Base-by-base conservation (phyloP, 2,329 filamentous ascomycete species). In the Neospermospora avenae region DNA sequence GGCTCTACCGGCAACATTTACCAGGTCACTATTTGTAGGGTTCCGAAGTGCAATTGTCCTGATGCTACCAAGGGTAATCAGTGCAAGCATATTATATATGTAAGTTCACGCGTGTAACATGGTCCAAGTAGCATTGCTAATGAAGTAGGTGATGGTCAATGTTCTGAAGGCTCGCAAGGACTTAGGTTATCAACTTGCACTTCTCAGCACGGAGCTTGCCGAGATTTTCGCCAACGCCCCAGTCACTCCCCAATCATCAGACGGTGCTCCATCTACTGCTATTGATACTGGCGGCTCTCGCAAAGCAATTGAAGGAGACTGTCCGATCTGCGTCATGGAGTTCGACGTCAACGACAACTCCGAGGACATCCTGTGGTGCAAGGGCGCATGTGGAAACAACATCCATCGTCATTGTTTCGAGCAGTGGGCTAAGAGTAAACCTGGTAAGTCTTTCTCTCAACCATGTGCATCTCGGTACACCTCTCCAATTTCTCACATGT, bases 71-170 rank as follows among this genome's bases (percentile, higher is more conserved):
- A 81, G 59, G 81, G 83, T 4, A 81, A 83, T 46, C 81, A 85
- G 66, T 88, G 85, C 78, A 87, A 87, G 69, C 84, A 87, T 65
- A 80, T 86, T 45, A 73, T 83, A 48, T 86, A 85, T 68, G 81
- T 81, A 74, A 62, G 63, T 62, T 22, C 41, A 31, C 1, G 44
- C 48, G 20, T 31, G 20, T 11, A 22, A 25, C 7, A 20, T 4
- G 5, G 8, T 16, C 39, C 13, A 5, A 34, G 10, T 16, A 16
- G 13, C 51, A 1, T 10, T 16, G 4, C 31, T 18, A 22, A 31
- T n/a, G 3, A 4, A 35, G 55, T 57, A 79, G 78, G 78, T 85
- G 22, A 77, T 87, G 58, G 72, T 81, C 52, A 80, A 81, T 25
- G 80, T 84, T 2, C 76, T 87, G 44, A 85, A 83, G 73, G 82